Evolutionary conservation across 2,329 filamentous ascomycete species (phyloP), one percentile per base, ranked within the genome.

Genomic region (Alternaria viburni): DNA sequence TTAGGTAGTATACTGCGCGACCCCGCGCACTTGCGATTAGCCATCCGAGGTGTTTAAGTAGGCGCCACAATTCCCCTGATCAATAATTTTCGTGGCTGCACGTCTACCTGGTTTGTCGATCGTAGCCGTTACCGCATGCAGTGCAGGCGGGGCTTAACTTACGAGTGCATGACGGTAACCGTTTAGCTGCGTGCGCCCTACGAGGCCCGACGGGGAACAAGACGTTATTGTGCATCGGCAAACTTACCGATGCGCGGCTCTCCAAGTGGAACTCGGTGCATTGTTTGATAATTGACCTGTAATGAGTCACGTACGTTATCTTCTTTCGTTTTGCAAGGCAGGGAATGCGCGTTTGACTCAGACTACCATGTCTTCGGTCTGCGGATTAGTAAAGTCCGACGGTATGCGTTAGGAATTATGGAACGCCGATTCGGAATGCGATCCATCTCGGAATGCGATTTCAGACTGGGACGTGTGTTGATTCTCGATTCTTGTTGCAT

Each of bases 121-220:
- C 67, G 17, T 64, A 62, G 54, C 54, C n/a, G 41, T 54, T 51
- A 51, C 60, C 60, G 52, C 55, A 55, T 63, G 50, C 19, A 52
- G 32, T 26, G 60, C 58, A 60, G 58, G 68, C 47, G 65, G 65
- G 62, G 58, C 59, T 63, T 58, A 59, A 56, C 54, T 44, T 54
- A 61, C 54, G 28, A 59, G 28, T 52, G 57, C 58, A 68, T 65
- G 57, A 57, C 59, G 58, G 61, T 50, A 41, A 26, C 44, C 43
- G 43, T 47, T 60, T 65, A 61, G 59, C 36, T 52, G 12, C 25
- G 36, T 41, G 36, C 36, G 36, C 36, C 36, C 36, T 41, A 41
- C 36, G 36, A 41, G 36, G 36, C 36, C 36, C 13, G 30, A 32
- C 21, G 36, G 47, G 13, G 30, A 54, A 43, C 45, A 43, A 28